Conservation (phyloP, 495 filamentous ascomycete genomes). For the Daldinia concentrica region DNA sequence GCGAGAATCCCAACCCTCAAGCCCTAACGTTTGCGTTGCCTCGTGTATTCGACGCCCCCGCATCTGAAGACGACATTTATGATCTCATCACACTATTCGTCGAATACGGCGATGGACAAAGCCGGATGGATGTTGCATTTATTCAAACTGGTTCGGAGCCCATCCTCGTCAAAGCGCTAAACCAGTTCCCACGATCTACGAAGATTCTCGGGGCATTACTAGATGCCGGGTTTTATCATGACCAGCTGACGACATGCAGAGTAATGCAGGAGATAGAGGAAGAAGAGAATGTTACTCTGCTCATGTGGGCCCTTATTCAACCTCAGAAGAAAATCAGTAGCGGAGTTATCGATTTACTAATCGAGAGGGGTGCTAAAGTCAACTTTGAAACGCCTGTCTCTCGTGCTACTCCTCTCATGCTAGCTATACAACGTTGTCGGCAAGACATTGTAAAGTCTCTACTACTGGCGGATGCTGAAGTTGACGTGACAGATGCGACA, state of each 20-base stretch:
- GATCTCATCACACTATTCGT: conserved; percentile 53
- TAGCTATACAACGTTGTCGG: conserved; percentile 54
- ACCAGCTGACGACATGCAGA: conserved; percentile 48
- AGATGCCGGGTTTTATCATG: conserved; percentile 59
- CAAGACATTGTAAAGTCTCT: conserved; percentile 55
- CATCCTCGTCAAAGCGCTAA: conserved; percentile 54
- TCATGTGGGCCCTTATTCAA: conserved; percentile 59
- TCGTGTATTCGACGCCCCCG: conserved; percentile 51
- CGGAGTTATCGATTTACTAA: conserved; percentile 52
- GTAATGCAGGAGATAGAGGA: conserved; percentile 53
- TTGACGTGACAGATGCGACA: conserved; percentile 53
- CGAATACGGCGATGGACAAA: conserved; percentile 53
- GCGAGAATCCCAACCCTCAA: conserved; percentile 50
- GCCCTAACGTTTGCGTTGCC: conserved; percentile 56
- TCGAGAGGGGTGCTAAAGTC: conserved; percentile 56
- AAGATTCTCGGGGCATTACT: conserved; percentile 54
- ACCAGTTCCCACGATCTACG: conserved; percentile 55
- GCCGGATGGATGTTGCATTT: conserved; percentile 54
- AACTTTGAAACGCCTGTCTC: conserved; percentile 56
- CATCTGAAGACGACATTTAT: conserved; percentile 50
- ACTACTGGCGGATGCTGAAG: conserved; percentile 57
- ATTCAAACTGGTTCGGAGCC: conserved; percentile 46
- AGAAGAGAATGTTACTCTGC: conserved; percentile 52
- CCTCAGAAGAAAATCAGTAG: conserved; percentile 61
- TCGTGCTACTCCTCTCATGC: conserved; percentile 58